Percentiles rank a stretch among this genome's conserved stretches.
These are phyloP conservation scores for Exophiala lecanii-corni DNA, from an alignment of 2,329 filamentous ascomycete species.

Conservation along the genomic window DNA sequence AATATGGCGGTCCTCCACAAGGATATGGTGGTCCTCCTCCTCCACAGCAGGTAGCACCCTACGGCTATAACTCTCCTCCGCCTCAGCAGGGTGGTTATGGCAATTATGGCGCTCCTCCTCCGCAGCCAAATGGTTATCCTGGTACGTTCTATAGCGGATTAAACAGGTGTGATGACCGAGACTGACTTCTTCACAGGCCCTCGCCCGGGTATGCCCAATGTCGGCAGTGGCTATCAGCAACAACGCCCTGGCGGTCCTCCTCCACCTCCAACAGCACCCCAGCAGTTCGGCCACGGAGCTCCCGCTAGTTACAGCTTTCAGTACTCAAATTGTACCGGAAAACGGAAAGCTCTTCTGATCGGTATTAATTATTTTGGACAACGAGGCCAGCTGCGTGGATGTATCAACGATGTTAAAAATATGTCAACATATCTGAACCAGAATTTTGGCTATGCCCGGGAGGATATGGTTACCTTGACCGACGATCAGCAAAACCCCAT, in stretches of 20 bases:
- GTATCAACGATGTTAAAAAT: constrained; percentile 96
- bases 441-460: constrained; percentile 85
- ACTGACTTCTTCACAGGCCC: constrained; percentile 11
- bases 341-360: constrained; percentile 82
- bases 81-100: constrained; percentile 15
- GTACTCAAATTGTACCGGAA: constrained; percentile 86
- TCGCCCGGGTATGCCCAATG: constrained; percentile 24
- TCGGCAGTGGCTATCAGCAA: constrained; percentile 11
- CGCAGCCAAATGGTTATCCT: constrained; percentile 38
- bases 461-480: constrained; percentile 95
- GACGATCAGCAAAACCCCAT: constrained; percentile 97
- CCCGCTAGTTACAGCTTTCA: constrained; percentile 78
- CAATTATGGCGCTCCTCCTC: constrained; percentile 33
- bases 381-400: constrained; percentile 82
- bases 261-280: constrained; percentile 61
- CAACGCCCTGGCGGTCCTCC: constrained; percentile 47
- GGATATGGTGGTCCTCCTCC: constrained; percentile 46
- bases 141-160: constrained; percentile 29
- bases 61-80: constrained; percentile 32
- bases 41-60: constrained; percentile 23
- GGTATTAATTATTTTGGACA: constrained; percentile 97
- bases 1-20: constrained; percentile 22
- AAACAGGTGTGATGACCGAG: neutral
- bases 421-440: constrained; percentile 89
- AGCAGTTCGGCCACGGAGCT: constrained; percentile 74